Percentiles rank a stretch among this genome's conserved stretches.
These are phyloP conservation scores for Groenewaldozyma auringiensis DNA, from an alignment of 1,139 yeast genomes.

Conservation along the genomic window DNA sequence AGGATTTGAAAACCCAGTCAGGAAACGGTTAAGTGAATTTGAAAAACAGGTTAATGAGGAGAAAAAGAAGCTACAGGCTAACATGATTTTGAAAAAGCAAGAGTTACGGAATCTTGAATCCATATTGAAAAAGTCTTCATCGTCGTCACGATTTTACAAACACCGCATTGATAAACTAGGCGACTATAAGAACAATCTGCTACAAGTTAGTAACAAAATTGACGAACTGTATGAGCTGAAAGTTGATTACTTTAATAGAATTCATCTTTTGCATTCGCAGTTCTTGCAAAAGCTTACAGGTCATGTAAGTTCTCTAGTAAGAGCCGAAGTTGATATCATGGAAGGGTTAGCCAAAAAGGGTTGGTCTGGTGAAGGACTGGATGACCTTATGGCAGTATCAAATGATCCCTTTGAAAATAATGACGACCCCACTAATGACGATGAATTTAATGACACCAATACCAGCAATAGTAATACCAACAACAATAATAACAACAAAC, in stretches of 20 bases:
- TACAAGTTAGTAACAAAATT: constrained; percentile 61
- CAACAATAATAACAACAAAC: background rate
- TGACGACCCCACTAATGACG: background rate
- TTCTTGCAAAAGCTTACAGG: constrained; percentile 48
- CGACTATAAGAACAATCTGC: constrained; percentile 55
- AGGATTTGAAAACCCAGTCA: constrained; percentile 52
- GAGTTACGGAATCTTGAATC: constrained; percentile 35
- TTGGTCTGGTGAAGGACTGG: constrained; percentile 81
- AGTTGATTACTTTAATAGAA: constrained; percentile 59
- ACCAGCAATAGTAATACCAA: background rate
- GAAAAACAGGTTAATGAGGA: constrained; percentile 30
- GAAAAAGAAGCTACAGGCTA: constrained; percentile 46
- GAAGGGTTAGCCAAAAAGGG: constrained; percentile 80
- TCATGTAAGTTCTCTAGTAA: constrained; percentile 55
- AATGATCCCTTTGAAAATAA: constrained; percentile 37
- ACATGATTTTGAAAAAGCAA: constrained; percentile 43
- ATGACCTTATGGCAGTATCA: constrained; percentile 42
- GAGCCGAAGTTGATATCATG: constrained; percentile 74
- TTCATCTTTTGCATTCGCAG: constrained; percentile 53
- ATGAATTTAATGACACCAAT: background rate
- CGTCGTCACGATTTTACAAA: constrained; percentile 4
- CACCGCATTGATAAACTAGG: constrained; percentile 29
- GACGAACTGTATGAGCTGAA: constrained; percentile 73
- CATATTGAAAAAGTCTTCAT: background rate
- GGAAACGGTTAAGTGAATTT: constrained; percentile 21